A percentile compares a stretch with the other conserved stretches of the same genome.
phyloP scores from a whole-genome alignment of 1,139 yeast genomes.

The Ashbya aceris region DNA sequence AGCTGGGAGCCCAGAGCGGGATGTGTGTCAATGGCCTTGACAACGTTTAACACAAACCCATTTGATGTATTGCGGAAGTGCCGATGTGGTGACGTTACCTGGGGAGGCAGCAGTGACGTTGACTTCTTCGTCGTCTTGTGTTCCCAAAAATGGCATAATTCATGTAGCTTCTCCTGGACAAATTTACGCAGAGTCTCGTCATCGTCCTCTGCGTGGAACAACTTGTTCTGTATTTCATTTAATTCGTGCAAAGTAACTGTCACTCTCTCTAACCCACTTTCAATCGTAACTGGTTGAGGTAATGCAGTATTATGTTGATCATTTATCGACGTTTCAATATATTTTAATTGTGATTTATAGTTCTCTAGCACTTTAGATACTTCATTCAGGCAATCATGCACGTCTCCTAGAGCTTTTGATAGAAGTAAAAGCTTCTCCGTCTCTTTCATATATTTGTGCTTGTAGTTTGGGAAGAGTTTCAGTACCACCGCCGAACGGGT shows the following conservation, averaged over 20 bases:
- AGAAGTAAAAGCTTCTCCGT: constrained; percentile 5
- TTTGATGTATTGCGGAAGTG: not conserved
- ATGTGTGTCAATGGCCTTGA: not conserved
- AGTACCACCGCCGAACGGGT: constrained; percentile 2
- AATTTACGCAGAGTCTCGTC: not conserved
- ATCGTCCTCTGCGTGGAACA: not conserved
- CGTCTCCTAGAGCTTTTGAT: constrained; percentile 1
- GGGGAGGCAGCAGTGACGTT: not conserved
- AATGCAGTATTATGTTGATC: not conserved
- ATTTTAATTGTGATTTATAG: not conserved
- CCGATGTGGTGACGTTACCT: not conserved
- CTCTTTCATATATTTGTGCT: constrained; percentile 1
- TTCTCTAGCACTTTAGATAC: not conserved
- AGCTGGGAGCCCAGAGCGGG: not conserved
- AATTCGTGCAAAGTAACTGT: constrained; percentile 1
- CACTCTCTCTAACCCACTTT: not conserved
- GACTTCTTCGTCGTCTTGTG: not conserved
- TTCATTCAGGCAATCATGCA: not conserved
- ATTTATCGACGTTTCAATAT: not conserved
- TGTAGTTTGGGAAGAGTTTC: constrained; percentile 6
- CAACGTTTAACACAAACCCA: constrained; percentile 1
- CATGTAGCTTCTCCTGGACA: not conserved
- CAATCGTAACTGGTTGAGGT: not conserved
- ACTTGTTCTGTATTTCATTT: constrained; percentile 1
- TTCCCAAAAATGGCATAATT: not conserved